Evolutionary conservation across 192 early-diverging fungal species (phyloP), one percentile per base, ranked within the genome.

Genomic region (Backusella luteola): DNA sequence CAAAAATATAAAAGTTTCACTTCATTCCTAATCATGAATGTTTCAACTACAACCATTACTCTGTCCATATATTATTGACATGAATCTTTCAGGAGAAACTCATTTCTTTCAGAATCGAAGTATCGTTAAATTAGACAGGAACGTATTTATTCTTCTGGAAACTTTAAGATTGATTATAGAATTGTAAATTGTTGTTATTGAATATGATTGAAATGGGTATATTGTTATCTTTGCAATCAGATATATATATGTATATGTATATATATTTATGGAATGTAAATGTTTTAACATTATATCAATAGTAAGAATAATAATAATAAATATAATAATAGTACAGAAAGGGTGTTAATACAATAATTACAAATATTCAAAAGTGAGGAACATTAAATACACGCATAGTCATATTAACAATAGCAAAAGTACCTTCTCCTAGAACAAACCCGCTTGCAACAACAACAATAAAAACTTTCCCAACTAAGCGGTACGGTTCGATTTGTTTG

Each of bases 391-490:
- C 81, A 69, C 81, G 83, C 74, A 88, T 71, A 11, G 73, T 73
- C 75, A 89, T 76, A 34, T 88, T 92, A 6, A 91, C 87, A 56
- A 94, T 86, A 35, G 92, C 90, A 59, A 94, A 80, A 0, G 91
- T 90, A 1, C 92, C 92, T 75, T 94, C 92, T 26, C 92, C 92
- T 23, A 94, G 76, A 0, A 94, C 92, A 84, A 94, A 94, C 0
- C 92, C 92, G 59, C 88, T 90, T 15, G 90, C 92, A 23, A 92
- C 75, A n/a, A 94, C 90, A 32, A 94, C 90, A 66, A 90, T 89
- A 66, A 94, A 80, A 8, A 94, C 85, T n/a, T 84, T 77, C 80
- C 80, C 56, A 77, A 71, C 2, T 75, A 75, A 67, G 77, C 87
- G 35, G 75, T 78, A 42, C 5, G 49, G 23, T 73, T 74, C 56